Base-by-base conservation (phyloP, 257 asterid species). In the Parsonsia alboflavescens region DNA sequence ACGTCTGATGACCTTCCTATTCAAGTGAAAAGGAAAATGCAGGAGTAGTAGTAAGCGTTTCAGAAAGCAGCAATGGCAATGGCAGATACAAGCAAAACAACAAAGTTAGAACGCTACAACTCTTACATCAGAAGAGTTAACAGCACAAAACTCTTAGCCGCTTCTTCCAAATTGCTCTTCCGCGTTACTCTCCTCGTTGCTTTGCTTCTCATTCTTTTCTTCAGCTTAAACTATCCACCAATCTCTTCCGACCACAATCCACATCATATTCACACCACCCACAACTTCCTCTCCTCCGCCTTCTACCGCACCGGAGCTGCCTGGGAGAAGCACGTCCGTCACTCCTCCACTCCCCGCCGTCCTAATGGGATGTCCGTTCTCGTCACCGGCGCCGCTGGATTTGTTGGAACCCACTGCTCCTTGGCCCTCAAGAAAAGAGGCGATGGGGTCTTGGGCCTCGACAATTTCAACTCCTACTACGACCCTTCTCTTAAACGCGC, bases 381-480 rank as follows among this genome's bases (percentile, higher is more conserved):
- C 3, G 96, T 93, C 66, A 93, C 98, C 3, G 98, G 98, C 2
- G 98, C 98, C 0, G 96, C 87, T 12, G 98, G 98, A 0, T 93
- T 93, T 73, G 98, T 93, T 5, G 98, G 98, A 0, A 83, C 91
- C 3, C 98, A 93, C 67, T 93, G 93, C 80, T 86, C 98, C 10
- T 71, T 91, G 9, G 96, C 97, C 6, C 41, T 93, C 0, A 90
- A 88, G 24, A 93, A 90, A 44, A 90, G 98, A 30, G 98, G 98
- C 21, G 98, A 93, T 59, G 98, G 97, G 9, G 98, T 93, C 0
- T 42, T 93, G 2, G 98, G 98, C 2, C 73, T 93, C 13, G 98
- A 93, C 64, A 93, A 93, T 80, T 93, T 93, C 86, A 93, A 93
- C 48, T 76, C 97, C 9, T 93, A 93, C 84, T 93, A 93, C 73